These are phyloP conservation scores for Venturia effusa DNA, from an alignment of 2,329 filamentous ascomycete species.

Conservation along the genomic window DNA sequence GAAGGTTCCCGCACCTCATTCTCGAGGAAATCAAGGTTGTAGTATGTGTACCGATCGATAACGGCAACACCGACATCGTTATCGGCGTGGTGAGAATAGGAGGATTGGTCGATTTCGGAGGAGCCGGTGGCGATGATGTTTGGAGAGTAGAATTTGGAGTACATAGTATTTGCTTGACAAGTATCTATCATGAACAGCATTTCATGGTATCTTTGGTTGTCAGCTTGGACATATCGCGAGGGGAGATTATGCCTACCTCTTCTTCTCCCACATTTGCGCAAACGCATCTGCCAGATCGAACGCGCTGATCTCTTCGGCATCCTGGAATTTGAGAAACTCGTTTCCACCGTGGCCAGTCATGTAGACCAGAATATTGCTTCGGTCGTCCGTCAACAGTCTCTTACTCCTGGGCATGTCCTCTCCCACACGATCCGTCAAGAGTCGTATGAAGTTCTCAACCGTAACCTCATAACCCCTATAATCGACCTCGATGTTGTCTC, in stretches of 20 bases:
- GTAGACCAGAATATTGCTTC: conserved; percentile 95
- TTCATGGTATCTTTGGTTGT: conserved; percentile 67
- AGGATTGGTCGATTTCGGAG: conserved; percentile 88
- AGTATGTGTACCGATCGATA: conserved; percentile 97
- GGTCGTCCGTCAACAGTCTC: conserved; percentile 82
- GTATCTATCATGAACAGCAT: conserved; percentile 99
- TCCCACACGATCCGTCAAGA: conserved; percentile 87
- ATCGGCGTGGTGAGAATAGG: conserved; percentile 95
- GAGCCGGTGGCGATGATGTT: conserved; percentile 98
- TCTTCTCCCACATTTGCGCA: conserved; percentile 99
- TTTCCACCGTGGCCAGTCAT: conserved; percentile 99
- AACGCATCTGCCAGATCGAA: conserved; percentile 96
- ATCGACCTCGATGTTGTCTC: conserved; percentile 98
- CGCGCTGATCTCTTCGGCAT: conserved; percentile 92
- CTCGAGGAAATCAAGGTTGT: conserved; percentile 94
- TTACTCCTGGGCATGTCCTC: conserved; percentile 94
- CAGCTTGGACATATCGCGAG: not conserved
- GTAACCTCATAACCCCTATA: conserved; percentile 98
- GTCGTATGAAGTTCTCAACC: conserved; percentile 94
- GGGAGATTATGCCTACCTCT: conserved; percentile 45
- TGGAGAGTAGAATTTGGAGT: conserved; percentile 92
- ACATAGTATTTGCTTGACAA: conserved; percentile 99
- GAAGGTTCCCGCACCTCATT: conserved; percentile 75
- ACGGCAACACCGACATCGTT: conserved; percentile 96
- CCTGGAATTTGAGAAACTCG: conserved; percentile 97